These are phyloP conservation scores for Oryza officinalis DNA, from an alignment of 176 grass and related monocot genomes.

Conservation along the genomic window DNA sequence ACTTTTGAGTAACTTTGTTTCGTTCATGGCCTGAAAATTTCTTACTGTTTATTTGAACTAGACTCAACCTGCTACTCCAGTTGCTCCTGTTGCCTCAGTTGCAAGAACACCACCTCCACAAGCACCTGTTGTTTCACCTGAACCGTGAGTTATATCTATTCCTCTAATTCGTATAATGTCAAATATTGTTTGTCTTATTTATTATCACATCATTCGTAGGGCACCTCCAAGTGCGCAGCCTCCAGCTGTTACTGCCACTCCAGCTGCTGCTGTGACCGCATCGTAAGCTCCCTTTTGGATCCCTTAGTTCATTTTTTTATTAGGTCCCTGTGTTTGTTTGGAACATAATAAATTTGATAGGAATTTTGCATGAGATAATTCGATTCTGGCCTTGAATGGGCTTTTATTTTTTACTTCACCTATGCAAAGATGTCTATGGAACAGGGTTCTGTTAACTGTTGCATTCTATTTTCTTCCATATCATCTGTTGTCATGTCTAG, in stretches of 20 bases:
- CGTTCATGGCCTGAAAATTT: background rate
- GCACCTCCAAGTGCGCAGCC: slow-evolving; percentile 42
- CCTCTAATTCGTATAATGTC: slow-evolving; percentile 9
- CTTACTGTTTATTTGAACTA: slow-evolving; percentile 23
- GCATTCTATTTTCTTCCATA: background rate
- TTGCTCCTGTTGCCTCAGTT: slow-evolving; percentile 44
- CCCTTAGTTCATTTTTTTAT: background rate
- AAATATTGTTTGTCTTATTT: slow-evolving; percentile 12
- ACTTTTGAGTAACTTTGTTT: background rate
- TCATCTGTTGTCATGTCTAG: background rate
- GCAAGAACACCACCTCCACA: slow-evolving; percentile 55
- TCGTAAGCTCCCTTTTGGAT: slow-evolving; percentile 48
- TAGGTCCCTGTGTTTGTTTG: background rate
- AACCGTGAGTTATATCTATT: slow-evolving; percentile 54
- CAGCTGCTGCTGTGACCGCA: slow-evolving; percentile 48
- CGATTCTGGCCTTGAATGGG: background rate
- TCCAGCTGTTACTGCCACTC: slow-evolving; percentile 35
- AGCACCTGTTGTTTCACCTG: slow-evolving; percentile 49
- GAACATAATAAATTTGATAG: background rate
- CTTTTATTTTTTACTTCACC: background rate
- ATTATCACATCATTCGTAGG: slow-evolving; percentile 37
- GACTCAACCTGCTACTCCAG: slow-evolving; percentile 41
- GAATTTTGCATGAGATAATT: background rate
- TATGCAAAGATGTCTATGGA: background rate
- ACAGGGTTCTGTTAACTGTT: background rate